These are phyloP conservation scores for Ganoderma resinaceum DNA, from an alignment of 1,284 basidiomycete genomes.

Conservation along the genomic window DNA sequence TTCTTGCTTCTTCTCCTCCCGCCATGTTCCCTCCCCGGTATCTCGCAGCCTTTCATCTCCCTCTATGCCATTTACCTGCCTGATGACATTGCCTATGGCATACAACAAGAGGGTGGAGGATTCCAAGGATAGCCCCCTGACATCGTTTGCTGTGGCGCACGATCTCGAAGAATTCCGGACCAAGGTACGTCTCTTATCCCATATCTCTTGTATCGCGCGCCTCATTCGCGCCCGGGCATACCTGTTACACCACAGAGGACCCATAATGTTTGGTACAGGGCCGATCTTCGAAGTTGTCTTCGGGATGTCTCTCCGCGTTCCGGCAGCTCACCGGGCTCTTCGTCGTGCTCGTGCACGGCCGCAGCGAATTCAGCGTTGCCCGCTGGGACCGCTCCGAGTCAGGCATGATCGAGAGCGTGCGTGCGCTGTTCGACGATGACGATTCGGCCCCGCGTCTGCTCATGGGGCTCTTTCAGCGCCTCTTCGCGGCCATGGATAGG, in stretches of 20 bases:
- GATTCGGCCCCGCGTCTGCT: too few relatives aligned
- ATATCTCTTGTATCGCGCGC: background rate
- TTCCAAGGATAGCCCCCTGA: background rate
- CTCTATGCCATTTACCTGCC: background rate
- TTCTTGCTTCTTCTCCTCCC: slow-evolving; percentile 13
- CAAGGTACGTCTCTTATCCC: background rate
- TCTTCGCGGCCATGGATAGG: too few relatives aligned
- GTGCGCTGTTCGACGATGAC: too few relatives aligned
- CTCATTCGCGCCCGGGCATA: background rate
- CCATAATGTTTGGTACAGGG: too few relatives aligned
- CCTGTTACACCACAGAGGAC: background rate
- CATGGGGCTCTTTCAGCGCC: too few relatives aligned
- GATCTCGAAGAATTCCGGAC: background rate
- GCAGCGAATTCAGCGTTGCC: too few relatives aligned
- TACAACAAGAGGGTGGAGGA: background rate
- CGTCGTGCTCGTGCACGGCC: too few relatives aligned
- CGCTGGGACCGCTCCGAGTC: too few relatives aligned
- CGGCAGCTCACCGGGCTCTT: too few relatives aligned
- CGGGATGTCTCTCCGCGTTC: too few relatives aligned
- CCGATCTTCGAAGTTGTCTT: too few relatives aligned
- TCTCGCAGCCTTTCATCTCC: background rate
- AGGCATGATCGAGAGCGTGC: too few relatives aligned
- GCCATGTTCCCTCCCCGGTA: background rate
- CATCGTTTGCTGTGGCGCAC: background rate
- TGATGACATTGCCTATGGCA: background rate